Conservation (phyloP, 768 basidiomycete genomes). For the Hygrocybe punicea region DNA sequence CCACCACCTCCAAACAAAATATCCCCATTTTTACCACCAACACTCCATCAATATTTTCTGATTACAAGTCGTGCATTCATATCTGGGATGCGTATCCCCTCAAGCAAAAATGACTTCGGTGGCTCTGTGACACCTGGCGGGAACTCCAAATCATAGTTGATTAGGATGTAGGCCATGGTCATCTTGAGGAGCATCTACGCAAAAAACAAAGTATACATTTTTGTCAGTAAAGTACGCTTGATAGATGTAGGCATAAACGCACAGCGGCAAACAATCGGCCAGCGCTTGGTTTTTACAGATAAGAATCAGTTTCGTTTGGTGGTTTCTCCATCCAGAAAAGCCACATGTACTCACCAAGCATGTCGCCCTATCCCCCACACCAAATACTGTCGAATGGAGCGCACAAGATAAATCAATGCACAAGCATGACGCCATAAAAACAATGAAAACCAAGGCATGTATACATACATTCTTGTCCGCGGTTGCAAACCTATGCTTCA, state of each 20-base stretch:
- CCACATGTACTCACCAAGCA: neutral
- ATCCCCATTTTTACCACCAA: no score
- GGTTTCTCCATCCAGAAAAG: neutral
- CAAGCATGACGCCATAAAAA: no score
- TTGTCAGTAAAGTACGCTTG: no score
- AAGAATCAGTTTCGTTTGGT: no score
- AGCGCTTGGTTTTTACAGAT: neutral
- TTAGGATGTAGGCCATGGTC: slow-evolving; percentile 1
- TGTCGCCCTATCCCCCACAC: slow-evolving; percentile 3
- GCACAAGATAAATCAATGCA: neutral
- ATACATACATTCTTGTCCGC: slow-evolving; percentile 7
- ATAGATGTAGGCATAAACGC: neutral
- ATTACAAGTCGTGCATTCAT: neutral
- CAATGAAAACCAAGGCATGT: neutral
- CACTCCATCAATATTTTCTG: no score
- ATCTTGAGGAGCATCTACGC: slow-evolving; percentile 6
- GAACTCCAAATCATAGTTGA: slow-evolving; percentile 2
- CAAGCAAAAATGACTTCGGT: neutral
- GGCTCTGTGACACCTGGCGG: neutral
- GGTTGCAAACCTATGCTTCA: slow-evolving; percentile 7
- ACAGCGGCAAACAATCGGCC: slow-evolving; percentile 9
- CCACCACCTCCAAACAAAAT: no score
- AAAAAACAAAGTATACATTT: neutral
- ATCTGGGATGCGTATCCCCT: neutral
- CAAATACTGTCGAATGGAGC: neutral